These are phyloP conservation scores for Udeniomyces megalosporus DNA, from an alignment of 768 basidiomycete species.

Conservation along the genomic window DNA sequence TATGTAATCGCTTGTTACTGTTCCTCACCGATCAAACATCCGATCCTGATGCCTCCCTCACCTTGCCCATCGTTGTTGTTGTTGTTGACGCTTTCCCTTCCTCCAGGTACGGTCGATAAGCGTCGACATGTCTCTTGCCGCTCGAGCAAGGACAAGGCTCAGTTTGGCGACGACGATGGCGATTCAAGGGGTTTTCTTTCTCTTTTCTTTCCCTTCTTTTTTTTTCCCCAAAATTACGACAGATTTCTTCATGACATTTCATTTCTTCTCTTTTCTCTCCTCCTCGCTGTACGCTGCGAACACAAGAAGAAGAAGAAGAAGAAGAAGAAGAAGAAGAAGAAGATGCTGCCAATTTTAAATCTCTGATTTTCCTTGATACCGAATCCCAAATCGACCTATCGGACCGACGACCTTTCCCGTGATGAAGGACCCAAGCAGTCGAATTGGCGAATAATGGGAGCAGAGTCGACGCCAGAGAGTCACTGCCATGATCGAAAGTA, in stretches of 20 bases:
- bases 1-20: constrained; percentile 32
- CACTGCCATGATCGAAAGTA: neutral
- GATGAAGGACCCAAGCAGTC: neutral
- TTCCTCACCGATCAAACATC: too few relatives aligned
- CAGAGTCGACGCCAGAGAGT: neutral
- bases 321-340: neutral
- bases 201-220: neutral
- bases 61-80: neutral
- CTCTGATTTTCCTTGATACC: neutral
- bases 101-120: constrained; percentile 12
- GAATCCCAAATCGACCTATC: neutral
- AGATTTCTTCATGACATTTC: too few relatives aligned
- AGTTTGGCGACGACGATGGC: too few relatives aligned
- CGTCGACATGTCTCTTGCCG: neutral
- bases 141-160: too few relatives aligned
- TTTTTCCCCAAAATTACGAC: too few relatives aligned
- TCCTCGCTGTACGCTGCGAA: too few relatives aligned
- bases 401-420: neutral
- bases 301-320: neutral
- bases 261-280: neutral
- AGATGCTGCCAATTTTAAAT: neutral
- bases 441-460: constrained; percentile 9
- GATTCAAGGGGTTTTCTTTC: neutral
- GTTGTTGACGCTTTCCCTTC: too few relatives aligned
- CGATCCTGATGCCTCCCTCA: neutral